These are phyloP conservation scores for Colletotrichum tofieldiae DNA, from an alignment of 2,329 filamentous ascomycete genomes.

Conservation along the genomic window DNA sequence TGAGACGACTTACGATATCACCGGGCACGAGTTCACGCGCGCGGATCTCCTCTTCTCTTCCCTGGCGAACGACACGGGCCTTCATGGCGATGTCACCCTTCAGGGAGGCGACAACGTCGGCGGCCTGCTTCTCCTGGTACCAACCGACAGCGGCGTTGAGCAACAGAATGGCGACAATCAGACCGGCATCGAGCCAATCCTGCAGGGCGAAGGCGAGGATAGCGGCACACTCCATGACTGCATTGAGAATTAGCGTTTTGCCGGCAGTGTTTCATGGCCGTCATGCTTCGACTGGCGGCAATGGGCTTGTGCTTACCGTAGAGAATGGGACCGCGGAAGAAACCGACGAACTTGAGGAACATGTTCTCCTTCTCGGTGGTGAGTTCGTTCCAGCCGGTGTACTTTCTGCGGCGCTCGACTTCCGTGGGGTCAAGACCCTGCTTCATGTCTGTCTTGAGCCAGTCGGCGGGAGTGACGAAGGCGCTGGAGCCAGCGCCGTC, in stretches of 20 bases:
- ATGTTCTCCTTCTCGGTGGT: constrained; percentile 82
- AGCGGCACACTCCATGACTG: constrained; percentile 83
- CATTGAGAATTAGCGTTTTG: constrained; percentile 39
- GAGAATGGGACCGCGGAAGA: constrained; percentile 83
- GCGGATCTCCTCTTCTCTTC: constrained; percentile 77
- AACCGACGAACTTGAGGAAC: constrained; percentile 81
- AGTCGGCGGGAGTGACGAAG: constrained; percentile 74
- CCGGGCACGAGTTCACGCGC: constrained; percentile 83
- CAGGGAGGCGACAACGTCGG: constrained; percentile 80
- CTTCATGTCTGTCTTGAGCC: constrained; percentile 78
- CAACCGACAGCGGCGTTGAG: constrained; percentile 85
- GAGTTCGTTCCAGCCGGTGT: constrained; percentile 80
- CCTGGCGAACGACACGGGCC: constrained; percentile 77
- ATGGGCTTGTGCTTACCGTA: constrained; percentile 72
- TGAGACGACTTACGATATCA: constrained; percentile 74
- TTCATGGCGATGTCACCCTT: constrained; percentile 87
- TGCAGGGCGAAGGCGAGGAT: constrained; percentile 80
- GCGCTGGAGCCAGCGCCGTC: constrained; percentile 49
- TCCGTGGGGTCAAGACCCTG: constrained; percentile 72
- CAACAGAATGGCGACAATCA: constrained; percentile 82
- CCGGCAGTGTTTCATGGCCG: constrained; percentile 32
- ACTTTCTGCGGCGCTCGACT: constrained; percentile 76
- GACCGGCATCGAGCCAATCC: constrained; percentile 82
- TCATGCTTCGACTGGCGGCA: constrained; percentile 19
- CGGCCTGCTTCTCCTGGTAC: constrained; percentile 87